These are phyloP conservation scores for Xerocomellus chrysenteron DNA, from an alignment of 768 basidiomycete genomes.

Conservation along the genomic window DNA sequence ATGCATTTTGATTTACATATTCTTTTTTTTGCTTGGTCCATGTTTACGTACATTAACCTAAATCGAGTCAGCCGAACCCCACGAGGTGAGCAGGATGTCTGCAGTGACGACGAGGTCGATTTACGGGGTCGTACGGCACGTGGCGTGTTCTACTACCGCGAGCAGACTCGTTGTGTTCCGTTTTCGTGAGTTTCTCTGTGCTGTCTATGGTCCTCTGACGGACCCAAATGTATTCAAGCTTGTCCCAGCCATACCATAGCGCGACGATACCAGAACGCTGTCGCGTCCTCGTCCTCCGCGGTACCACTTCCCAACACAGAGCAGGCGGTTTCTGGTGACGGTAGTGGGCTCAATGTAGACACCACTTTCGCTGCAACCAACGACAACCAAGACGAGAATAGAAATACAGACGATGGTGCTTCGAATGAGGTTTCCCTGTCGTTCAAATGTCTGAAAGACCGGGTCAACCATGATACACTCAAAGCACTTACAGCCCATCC, in stretches of 20 bases:
- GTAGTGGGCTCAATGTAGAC: not conserved
- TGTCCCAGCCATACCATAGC: not conserved
- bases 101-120: not conserved
- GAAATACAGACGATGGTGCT: not conserved
- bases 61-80: no score
- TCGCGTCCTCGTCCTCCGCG: not conserved
- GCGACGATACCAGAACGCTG: constrained; percentile 7
- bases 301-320: not conserved
- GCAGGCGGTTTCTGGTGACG: not conserved
- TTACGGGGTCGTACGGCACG: not conserved
- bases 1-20: constrained; percentile 9
- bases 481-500: constrained; percentile 62
- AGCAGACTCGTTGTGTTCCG: not conserved
- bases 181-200: constrained; percentile 15
- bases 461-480: constrained; percentile 43
- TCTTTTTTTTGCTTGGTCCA: not conserved
- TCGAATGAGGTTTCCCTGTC: not conserved
- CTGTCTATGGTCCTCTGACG: not conserved
- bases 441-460: constrained; percentile 40
- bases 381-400: not conserved
- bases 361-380: not conserved
- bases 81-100: not conserved
- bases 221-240: constrained; percentile 1
- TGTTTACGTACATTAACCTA: not conserved
- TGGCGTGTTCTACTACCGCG: not conserved